Conservation (phyloP, 176 grass and related monocot genomes). For the Hyparrhenia diplandra region DNA sequence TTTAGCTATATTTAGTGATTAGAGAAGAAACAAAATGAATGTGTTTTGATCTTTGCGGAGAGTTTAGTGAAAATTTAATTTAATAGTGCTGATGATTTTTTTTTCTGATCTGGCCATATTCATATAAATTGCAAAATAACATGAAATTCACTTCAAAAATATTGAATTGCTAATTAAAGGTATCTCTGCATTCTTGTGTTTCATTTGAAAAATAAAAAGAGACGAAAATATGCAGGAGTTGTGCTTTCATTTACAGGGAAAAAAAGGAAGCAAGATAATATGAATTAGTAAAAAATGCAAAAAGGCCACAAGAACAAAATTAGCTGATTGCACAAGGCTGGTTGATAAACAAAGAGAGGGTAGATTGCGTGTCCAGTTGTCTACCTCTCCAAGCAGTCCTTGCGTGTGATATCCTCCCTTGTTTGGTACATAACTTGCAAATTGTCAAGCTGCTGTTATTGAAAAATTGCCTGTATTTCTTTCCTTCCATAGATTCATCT, state of each 20-base stretch:
- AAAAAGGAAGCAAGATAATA: neutral
- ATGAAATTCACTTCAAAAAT: neutral
- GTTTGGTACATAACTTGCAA: neutral
- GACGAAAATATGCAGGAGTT: neutral
- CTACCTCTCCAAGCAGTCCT: neutral
- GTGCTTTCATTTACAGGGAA: neutral
- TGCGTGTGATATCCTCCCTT: neutral
- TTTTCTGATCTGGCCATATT: neutral
- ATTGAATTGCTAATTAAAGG: neutral
- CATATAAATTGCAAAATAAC: neutral
- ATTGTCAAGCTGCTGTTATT: neutral
- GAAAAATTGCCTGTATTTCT: neutral
- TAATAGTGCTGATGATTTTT: neutral
- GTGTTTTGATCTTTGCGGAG: neutral
- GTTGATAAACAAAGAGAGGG: neutral
- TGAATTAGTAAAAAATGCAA: neutral
- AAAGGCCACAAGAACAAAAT: too few relatives aligned
- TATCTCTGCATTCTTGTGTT: neutral
- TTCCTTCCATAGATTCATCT: neutral
- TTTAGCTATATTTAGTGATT: slow-evolving; percentile 2
- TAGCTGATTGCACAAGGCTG: neutral
- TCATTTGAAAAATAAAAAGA: neutral
- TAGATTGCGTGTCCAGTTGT: neutral
- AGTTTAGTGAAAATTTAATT: neutral
- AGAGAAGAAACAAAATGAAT: neutral